Evolutionary conservation across 2,329 filamentous ascomycete species (phyloP), one percentile per base, ranked within the genome.

Genomic region (Clarireedia sp.): DNA sequence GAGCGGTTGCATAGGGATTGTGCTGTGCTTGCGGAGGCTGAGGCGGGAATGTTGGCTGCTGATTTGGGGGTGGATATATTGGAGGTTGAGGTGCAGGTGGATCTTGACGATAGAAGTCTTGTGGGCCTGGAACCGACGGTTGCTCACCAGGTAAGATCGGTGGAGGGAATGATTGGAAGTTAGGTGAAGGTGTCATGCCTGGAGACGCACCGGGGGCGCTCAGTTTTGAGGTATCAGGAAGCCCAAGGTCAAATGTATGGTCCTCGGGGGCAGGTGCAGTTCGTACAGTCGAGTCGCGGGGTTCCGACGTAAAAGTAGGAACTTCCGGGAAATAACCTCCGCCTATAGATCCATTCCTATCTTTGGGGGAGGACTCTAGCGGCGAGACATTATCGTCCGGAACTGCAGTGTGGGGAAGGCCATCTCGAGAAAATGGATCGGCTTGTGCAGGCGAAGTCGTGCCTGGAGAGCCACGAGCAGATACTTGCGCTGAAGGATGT

Each of bases 321-420:
- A 78, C 71, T 49, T 72, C 70, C 3, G 80, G 80, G 57, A 83
- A 83, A 68, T 83, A 83, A 46, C 79, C 80, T 14, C 78, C 79
- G 19, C 78, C 78, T 5, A 77, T 67, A 6, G 78, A 81, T 10
- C 70, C 71, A 47, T 74, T 72, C 48, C 76, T 71, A 16, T 71
- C 72, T 36, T 69, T 65, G 0, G 67, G 66, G 12, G 73, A 70
- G 41, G 74, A 68, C 19, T 77, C 78, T 21, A 79, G 69, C 1
- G 79, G 78, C n/a, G 79, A 80, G 3, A 80, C 74, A 51, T 78
- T 75, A 48, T 66, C 64, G 52, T 66, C 60, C 37, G 69, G 63
- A n/a, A 67, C 64, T 9, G 60, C 62, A 17, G 58, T 63, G 50
- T 67, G 67, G 36, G 66, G 66, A 48, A 67, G 66, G 7, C 62